Evolutionary conservation across 129 eudicot genomes (phyloP).

Genomic region (sunflower (Helianthus annuus)): DNA sequence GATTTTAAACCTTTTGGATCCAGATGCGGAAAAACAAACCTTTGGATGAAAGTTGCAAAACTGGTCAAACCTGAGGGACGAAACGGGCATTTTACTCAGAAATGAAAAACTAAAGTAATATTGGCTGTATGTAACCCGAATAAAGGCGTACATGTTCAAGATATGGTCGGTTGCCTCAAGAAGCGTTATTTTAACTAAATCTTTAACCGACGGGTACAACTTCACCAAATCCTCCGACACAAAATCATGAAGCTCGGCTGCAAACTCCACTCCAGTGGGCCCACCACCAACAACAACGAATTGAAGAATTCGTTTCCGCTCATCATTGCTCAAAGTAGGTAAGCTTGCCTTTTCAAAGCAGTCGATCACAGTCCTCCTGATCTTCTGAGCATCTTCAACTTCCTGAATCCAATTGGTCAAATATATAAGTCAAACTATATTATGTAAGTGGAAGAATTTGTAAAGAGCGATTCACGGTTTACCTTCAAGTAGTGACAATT

Average conservation of each 20-base stretch:
- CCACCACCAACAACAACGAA: conserved; percentile 96
- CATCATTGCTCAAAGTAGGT: conserved; percentile 76
- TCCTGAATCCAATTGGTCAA: conserved; percentile 50
- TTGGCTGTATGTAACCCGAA: not conserved
- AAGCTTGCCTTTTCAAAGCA: conserved; percentile 84
- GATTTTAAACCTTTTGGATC: too few relatives aligned
- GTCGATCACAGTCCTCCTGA: conserved; percentile 70
- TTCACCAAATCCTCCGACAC: conserved; percentile 76
- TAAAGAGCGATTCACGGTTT: conserved; percentile 5
- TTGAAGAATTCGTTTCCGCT: conserved; percentile 66
- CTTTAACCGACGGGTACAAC: conserved; percentile 71
- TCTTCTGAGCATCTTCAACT: conserved; percentile 92
- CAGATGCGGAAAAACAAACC: too few relatives aligned
- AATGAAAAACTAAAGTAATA: not conserved
- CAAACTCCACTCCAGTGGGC: conserved; percentile 94
- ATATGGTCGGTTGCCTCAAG: conserved; percentile 90
- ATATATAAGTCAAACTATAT: not conserved
- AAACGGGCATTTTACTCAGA: too few relatives aligned
- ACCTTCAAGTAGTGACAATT: conserved; percentile 87
- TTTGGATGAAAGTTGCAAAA: too few relatives aligned
- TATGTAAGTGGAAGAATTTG: not conserved
- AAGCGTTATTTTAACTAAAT: conserved; percentile 72
- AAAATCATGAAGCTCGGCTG: conserved; percentile 91
- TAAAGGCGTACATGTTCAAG: conserved; percentile 61
- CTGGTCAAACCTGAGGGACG: too few relatives aligned